Evolutionary conservation across 2,329 filamentous ascomycete genomes (phyloP).

Genomic region (Colletotrichum sp.): DNA sequence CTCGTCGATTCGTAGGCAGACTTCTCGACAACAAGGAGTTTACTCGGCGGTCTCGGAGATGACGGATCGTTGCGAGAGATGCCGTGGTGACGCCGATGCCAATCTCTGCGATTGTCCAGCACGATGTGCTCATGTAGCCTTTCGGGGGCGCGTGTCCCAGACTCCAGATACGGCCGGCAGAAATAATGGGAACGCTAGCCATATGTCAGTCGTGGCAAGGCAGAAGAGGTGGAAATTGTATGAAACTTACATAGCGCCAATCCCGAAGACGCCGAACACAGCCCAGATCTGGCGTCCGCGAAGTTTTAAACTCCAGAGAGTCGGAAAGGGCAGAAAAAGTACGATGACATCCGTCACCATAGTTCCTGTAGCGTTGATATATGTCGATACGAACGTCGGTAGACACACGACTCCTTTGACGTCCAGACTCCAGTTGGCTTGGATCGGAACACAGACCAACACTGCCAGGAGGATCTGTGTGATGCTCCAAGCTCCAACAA

Average conservation of each 20-base stretch:
- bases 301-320: not conserved
- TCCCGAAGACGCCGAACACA: not conserved
- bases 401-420: not conserved
- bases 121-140: conserved; percentile 2
- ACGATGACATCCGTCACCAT: conserved; percentile 8
- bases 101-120: not conserved
- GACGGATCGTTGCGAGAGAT: not conserved
- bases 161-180: not conserved
- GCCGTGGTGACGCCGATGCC: not conserved
- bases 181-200: not conserved
- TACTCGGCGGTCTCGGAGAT: not conserved
- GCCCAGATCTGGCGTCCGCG: not conserved
- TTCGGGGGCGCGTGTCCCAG: not conserved
- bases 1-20: not conserved
- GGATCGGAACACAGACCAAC: not conserved
- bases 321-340: conserved; percentile 8
- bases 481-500: not conserved
- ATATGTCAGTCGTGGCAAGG: not conserved
- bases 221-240: not conserved
- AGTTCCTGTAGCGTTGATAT: not conserved
- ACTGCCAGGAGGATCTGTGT: not conserved
- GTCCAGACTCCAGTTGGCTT: not conserved
- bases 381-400: not conserved
- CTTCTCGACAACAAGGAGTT: not conserved
- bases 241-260: not conserved